A percentile compares a stretch with the other conserved stretches of the same genome.
phyloP scores from a whole-genome alignment of 805 yeast species.

The Yamadazyma phyllophila region DNA sequence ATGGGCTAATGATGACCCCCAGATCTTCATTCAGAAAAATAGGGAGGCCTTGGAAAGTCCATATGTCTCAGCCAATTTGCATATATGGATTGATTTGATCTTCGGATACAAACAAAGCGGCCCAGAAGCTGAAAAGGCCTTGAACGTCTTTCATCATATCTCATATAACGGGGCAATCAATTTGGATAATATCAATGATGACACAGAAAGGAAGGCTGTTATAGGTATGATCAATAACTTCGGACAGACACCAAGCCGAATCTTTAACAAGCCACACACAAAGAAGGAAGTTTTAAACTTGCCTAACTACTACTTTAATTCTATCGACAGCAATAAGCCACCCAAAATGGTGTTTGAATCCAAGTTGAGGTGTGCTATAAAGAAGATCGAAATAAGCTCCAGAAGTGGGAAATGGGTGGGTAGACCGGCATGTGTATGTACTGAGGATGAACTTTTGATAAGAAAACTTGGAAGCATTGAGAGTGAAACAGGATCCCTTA shows the following conservation, averaged over 20 bases:
- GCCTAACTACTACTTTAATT: slow-evolving; percentile 36
- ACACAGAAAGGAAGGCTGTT: slow-evolving; percentile 68
- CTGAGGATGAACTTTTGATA: slow-evolving; percentile 37
- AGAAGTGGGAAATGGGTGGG: slow-evolving; percentile 52
- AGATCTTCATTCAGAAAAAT: slow-evolving; percentile 68
- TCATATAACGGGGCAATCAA: slow-evolving; percentile 85
- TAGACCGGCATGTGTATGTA: slow-evolving; percentile 37
- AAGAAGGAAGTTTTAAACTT: slow-evolving; percentile 36
- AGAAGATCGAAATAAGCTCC: slow-evolving; percentile 43
- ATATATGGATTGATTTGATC: slow-evolving; percentile 81
- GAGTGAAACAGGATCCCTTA: slow-evolving; percentile 28
- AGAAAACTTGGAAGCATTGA: slow-evolving; percentile 25
- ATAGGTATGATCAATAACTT: slow-evolving; percentile 87
- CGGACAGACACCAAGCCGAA: slow-evolving; percentile 83
- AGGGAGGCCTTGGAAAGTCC: slow-evolving; percentile 83
- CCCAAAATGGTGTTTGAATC: slow-evolving; percentile 47
- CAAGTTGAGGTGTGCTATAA: slow-evolving; percentile 38
- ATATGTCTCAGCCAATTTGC: slow-evolving; percentile 71
- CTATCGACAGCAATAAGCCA: slow-evolving; percentile 23
- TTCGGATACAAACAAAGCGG: slow-evolving; percentile 84
- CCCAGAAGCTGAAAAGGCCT: slow-evolving; percentile 56
- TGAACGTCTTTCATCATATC: slow-evolving; percentile 79
- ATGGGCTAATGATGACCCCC: slow-evolving; percentile 82
- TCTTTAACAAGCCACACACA: slow-evolving; percentile 70
- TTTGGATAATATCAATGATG: slow-evolving; percentile 70